Conservation (phyloP, 805 yeast genomes). For the Ogataea nakhonphanomensis region DNA sequence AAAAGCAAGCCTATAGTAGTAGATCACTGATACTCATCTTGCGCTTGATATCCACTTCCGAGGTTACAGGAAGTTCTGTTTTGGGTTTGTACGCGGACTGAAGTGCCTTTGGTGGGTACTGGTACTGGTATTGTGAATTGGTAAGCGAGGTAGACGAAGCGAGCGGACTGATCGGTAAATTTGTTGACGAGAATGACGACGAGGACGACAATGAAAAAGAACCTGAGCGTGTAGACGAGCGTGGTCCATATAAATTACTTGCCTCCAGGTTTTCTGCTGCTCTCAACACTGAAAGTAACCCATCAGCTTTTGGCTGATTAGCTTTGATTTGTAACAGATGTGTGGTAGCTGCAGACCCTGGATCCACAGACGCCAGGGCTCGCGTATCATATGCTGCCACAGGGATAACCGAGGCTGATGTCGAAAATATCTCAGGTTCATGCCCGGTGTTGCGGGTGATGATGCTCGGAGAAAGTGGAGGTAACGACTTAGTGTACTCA, state of each 20-base stretch:
- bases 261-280: conserved; percentile 26
- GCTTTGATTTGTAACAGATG: not conserved
- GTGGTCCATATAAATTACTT: conserved; percentile 5
- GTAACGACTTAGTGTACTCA: conserved; percentile 14
- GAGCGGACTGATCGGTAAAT: conserved; percentile 8
- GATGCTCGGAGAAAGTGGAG: conserved; percentile 17
- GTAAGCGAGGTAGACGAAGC: conserved; percentile 10
- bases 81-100: conserved; percentile 7
- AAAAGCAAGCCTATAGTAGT: conserved; percentile 8
- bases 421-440: conserved; percentile 3
- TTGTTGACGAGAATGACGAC: conserved; percentile 5
- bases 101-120: conserved; percentile 10
- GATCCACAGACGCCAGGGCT: too few species aligned
- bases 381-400: too few species aligned
- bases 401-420: not conserved
- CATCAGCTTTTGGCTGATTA: conserved; percentile 16
- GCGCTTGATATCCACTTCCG: conserved; percentile 18
- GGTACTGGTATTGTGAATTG: conserved; percentile 7
- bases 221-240: conserved; percentile 5
- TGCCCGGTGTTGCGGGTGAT: conserved; percentile 11
- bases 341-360: not conserved
- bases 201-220: conserved; percentile 13
- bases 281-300: conserved; percentile 24
- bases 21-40: conserved; percentile 26
- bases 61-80: conserved; percentile 3